phyloP scores from a whole-genome alignment of 176 grass and related monocot genomes.

The Carex scoparia region DNA sequence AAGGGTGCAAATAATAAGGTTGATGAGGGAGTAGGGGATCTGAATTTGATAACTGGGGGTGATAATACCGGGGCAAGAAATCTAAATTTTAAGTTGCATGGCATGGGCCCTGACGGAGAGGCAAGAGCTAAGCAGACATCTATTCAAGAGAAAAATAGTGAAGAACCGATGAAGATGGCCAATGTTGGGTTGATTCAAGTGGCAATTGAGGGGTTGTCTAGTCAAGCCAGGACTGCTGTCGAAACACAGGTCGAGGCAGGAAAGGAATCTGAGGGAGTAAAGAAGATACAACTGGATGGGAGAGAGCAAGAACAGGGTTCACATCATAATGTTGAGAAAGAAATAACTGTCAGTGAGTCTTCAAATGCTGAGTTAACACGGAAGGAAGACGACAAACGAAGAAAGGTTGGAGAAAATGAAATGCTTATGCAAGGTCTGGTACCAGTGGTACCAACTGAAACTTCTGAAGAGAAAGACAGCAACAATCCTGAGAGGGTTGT shows the following conservation, averaged over 20 bases:
- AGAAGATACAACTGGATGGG: not conserved
- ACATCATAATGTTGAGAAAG: not conserved
- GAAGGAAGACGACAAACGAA: not conserved
- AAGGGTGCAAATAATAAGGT: not conserved
- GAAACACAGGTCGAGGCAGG: not conserved
- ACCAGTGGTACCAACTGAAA: not conserved
- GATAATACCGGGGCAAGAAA: not conserved
- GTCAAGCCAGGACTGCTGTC: not conserved
- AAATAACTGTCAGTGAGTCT: not conserved
- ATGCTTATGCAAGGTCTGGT: not conserved
- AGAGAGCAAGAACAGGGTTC: not conserved
- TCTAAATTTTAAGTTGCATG: not conserved
- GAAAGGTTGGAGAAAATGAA: not conserved
- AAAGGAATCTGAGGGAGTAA: not conserved
- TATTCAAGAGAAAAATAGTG: not conserved
- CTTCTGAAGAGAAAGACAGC: conserved; percentile 1
- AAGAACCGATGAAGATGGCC: not conserved
- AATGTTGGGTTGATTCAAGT: conserved; percentile 3
- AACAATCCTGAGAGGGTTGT: not conserved
- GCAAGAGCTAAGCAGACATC: not conserved
- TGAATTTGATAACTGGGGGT: not conserved
- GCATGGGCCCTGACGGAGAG: not conserved
- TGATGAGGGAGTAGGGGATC: not conserved
- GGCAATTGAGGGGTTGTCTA: not conserved
- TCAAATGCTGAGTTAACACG: not conserved